Base-by-base conservation (phyloP, 2,329 filamentous ascomycete genomes). In the Hirsutella thompsonii region DNA sequence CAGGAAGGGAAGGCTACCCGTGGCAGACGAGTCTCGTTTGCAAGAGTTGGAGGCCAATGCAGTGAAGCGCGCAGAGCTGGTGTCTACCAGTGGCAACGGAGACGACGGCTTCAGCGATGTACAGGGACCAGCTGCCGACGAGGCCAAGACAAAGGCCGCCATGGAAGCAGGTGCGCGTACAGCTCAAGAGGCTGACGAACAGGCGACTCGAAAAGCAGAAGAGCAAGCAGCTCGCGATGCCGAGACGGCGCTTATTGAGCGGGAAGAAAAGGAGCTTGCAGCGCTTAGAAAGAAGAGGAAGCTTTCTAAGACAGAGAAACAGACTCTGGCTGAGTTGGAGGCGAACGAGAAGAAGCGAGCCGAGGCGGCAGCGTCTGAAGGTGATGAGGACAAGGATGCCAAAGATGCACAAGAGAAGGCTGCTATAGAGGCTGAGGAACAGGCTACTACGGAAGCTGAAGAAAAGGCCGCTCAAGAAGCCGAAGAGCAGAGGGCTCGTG, bases 391-490 rank as follows among this genome's bases (percentile, higher is more conserved):
- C 23, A 11, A 26, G 6, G 23, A 11, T 6, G 11, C 23, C 23
- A 11, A 26, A 6, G 11, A 11, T 11, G 23, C 23, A 26, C 23
- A 26, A 26, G 23, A 11, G 8, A 10, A 46, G 23, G 52, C 52
- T 8, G 43, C 51, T 5, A 26, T 48, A 8, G 52, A 58, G 43
- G 49, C 55, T n/a, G 54, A 56, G 37, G 52, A 57, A 28, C 47
- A 55, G 28, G 55, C 54, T 20, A 56, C 60, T 3, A 56, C 58
- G 20, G 61, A 68, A 42, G 61, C 59, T 6, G 59, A 63, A 36
- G 55, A 57, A 30, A 60, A 55, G 29, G 53, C 58, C 19, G 52
- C 50, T 20, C 52, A 51, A 43, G 56, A 62, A 28, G 58, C 59
- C 6, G 63, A 60, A 47, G 53, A 55, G 41, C 46, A 55, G 43